Evolutionary conservation across 2,329 filamentous ascomycete genomes (phyloP), one percentile per base, ranked within the genome.

Genomic region (Fusarium acutatum): DNA sequence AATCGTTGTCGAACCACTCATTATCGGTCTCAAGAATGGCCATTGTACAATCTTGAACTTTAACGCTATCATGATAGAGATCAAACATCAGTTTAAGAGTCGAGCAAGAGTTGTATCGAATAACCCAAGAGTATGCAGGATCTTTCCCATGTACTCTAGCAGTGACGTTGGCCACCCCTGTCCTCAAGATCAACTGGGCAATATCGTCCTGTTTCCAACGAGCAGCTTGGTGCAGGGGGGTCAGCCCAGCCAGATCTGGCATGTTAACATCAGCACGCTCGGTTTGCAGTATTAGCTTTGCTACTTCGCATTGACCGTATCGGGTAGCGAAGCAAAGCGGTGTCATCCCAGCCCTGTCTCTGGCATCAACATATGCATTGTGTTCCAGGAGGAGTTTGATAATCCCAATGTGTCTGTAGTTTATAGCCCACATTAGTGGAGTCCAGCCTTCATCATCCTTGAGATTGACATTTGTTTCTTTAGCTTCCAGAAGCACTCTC

Each of bases 321-420:
- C 20, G 46, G 10, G 22, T 13, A 32, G 46, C 46, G 20, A 49
- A 49, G 28, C 32, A 7, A 49, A 49, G 22, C 11, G 22, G 11
- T 13, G 46, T 32, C 28, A 49, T 49, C 14, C 46, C 46, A 9
- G 4, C 3, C 28, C 4, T 49, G 22, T 49, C 46, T 13, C 28
- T 49, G 14, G 3, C 5, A 32, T 49, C 3, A 1, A 32, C 46
- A 13, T 49, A 5, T 32, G 20, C 22, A 9, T 13, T 10, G 28
- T 49, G 46, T 7, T 7, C 15, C 28, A 49, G 26, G 22, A 49
- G 28, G 3, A 32, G 28, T 1, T 32, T 49, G 46, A 49, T 3
- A 14, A 49, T 12, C 2, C 10, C 0, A 0, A 1, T 32, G 1
- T 49, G 22, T 5, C 28, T 49, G 22, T 13, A 49, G 15, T 32